Base-by-base conservation (phyloP, 441 rosid species). In the Theobroma grandiflorum region DNA sequence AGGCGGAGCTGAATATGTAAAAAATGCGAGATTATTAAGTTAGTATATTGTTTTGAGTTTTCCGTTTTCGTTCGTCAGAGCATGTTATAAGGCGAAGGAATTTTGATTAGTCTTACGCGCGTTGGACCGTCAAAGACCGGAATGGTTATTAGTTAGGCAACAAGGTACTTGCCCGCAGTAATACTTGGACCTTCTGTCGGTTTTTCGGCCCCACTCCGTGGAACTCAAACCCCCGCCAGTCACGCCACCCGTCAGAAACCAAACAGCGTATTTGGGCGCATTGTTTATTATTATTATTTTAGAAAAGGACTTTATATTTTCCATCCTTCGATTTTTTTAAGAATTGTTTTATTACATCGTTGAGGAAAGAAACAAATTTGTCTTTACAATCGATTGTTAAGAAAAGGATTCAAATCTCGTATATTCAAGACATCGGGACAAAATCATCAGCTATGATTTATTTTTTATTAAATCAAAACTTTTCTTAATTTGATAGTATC, bases 201-300 rank as follows among this genome's bases (percentile, higher is more conserved):
- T 65, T 22, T 2, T 49, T 33, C 15, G 59, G 42, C 22, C 71
- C 71, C 71, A 14, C 55, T 26, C 43, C 38, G 31, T 58, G 52
- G 16, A 20, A 16, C 20, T 37, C 63, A 61, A 22, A 4, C 9
- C 50, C 55, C 33, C 72, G 72, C 62, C 72, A 64, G 16, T 77
- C 79, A 67, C 73, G 79, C 73, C 64, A 52, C 26, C 40, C 20
- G 74, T 77, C 79, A 20, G 35, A 35, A 50, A 37, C 18, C 14
- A 38, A 6, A 16, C 9, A 63, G 22, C 12, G 53, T 42, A 14
- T 15, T 8, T 11, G 35, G 57, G 8, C 38, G 2, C 8, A 4
- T 42, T 42, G 3, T 42, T 42, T 42, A 42, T 42, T 42, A 4
- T 42, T 42, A 0, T 61, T 61, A 2, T 20, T 22, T 12, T 12